Conservation (phyloP, 148 eudicot genomes). For the Pharnaceum exiguum region DNA sequence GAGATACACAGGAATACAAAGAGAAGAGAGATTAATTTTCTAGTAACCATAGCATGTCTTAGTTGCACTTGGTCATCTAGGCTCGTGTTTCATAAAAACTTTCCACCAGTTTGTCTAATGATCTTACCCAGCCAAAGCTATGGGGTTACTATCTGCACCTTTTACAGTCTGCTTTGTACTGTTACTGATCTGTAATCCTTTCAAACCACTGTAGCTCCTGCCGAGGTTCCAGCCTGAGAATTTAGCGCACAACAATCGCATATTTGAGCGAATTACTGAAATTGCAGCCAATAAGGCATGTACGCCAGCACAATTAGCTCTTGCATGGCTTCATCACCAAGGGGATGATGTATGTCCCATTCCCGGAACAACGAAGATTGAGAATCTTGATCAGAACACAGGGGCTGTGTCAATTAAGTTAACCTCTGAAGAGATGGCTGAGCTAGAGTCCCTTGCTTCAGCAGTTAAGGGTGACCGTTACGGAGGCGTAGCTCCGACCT, state of each 20-base stretch:
- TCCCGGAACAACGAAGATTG: conserved; percentile 22
- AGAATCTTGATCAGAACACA: conserved; percentile 16
- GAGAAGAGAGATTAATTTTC: too few species aligned
- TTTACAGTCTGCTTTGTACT: too few species aligned
- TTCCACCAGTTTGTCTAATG: too few species aligned
- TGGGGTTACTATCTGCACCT: too few species aligned
- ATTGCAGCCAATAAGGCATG: conserved; percentile 17
- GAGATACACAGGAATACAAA: too few species aligned
- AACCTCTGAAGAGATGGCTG: conserved; percentile 17
- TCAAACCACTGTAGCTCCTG: too few species aligned
- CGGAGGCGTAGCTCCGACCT: neutral
- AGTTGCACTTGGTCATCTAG: too few species aligned
- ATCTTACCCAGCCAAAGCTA: too few species aligned
- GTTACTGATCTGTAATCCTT: too few species aligned
- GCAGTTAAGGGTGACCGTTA: conserved; percentile 14
- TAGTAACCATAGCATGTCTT: too few species aligned
- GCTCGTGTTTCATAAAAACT: too few species aligned
- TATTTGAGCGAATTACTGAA: conserved; percentile 17
- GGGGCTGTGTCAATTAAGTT: conserved; percentile 13
- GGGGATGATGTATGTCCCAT: conserved; percentile 19
- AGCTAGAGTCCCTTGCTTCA: conserved; percentile 17
- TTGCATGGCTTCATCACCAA: conserved; percentile 24
- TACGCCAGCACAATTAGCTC: conserved; percentile 18
- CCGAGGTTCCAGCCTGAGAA: conserved; percentile 20
- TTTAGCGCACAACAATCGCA: conserved; percentile 16